phyloP scores from a whole-genome alignment of 2,329 filamentous ascomycete species.

The Fusarium duplospermum region DNA sequence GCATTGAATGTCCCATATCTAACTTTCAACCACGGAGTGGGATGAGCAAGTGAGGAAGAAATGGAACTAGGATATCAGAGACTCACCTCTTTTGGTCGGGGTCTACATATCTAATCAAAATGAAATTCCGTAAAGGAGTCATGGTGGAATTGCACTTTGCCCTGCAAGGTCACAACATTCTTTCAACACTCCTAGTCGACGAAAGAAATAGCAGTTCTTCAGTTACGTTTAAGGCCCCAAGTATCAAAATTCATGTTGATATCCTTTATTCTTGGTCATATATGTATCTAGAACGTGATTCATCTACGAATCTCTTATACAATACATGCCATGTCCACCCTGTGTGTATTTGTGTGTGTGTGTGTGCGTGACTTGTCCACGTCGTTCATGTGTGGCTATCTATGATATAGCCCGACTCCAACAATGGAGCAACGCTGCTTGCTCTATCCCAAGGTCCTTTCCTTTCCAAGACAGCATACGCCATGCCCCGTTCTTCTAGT shows the following conservation, averaged over 20 bases:
- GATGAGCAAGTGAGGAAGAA: not conserved
- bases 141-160: not conserved
- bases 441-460: not conserved
- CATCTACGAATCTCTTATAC: not conserved
- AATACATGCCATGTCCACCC: not conserved
- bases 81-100: not conserved
- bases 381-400: not conserved
- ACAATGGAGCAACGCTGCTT: not conserved
- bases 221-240: not conserved
- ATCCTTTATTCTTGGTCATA: not conserved
- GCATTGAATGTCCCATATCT: not conserved
- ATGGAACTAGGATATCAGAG: not conserved
- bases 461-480: not conserved
- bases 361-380: not conserved
- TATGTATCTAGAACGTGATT: not conserved
- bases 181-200: not conserved
- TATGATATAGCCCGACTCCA: not conserved
- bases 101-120: not conserved
- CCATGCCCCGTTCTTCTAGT: slow-evolving; percentile 1
- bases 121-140: not conserved
- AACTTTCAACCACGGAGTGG: not conserved
- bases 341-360: not conserved
- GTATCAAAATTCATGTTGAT: not conserved
- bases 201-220: not conserved
- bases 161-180: not conserved